These are phyloP conservation scores for Prunus padus DNA, from an alignment of 306 rosid species.

Conservation along the genomic window DNA sequence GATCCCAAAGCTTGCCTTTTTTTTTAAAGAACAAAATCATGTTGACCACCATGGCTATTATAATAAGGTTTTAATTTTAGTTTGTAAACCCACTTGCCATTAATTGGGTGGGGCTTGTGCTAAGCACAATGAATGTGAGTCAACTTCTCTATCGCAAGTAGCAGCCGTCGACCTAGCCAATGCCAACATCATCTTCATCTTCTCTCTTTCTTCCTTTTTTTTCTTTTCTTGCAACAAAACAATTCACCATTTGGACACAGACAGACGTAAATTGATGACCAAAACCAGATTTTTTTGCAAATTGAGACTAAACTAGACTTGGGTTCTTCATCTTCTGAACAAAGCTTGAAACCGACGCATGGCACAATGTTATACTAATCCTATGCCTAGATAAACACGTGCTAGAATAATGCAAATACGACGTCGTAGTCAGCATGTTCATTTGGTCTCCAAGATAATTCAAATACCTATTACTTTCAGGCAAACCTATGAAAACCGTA, in stretches of 20 bases:
- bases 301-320: too few relatives aligned
- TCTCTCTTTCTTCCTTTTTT: neutral
- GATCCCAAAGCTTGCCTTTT: neutral
- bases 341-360: too few relatives aligned
- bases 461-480: neutral
- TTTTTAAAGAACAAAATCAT: neutral
- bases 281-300: too few relatives aligned
- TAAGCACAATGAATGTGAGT: too few relatives aligned
- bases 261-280: too few relatives aligned
- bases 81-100: neutral
- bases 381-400: neutral
- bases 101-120: neutral
- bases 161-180: neutral
- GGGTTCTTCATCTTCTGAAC: too few relatives aligned
- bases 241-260: too few relatives aligned
- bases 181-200: neutral
- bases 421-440: neutral
- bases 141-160: neutral
- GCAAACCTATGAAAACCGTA: neutral
- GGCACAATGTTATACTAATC: too few relatives aligned
- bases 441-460: neutral
- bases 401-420: neutral
- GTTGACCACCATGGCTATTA: too few relatives aligned
- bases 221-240: neutral
- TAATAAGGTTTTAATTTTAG: neutral